phyloP scores from a whole-genome alignment of 805 yeast species.

The Kodamaea laetipori region DNA sequence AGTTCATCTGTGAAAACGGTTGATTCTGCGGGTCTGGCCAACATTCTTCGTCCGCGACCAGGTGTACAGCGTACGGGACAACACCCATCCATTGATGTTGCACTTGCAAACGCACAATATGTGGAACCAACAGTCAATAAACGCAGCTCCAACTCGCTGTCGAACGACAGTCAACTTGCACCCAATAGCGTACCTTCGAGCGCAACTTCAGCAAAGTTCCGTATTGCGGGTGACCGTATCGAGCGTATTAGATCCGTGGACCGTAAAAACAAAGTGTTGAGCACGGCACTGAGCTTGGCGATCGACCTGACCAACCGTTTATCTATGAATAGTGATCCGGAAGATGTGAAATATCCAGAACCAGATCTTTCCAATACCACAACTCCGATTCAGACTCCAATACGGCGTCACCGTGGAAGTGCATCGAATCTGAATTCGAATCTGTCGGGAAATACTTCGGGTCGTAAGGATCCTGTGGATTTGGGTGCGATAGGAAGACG shows the following conservation, averaged over 20 bases:
- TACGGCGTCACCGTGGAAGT: conserved; percentile 4
- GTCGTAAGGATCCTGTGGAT: conserved; percentile 2
- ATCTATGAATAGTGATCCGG: conserved; percentile 16
- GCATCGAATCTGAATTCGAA: conserved; percentile 6
- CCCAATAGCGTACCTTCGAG: conserved; percentile 13
- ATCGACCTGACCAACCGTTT: conserved; percentile 18
- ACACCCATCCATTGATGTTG: conserved; percentile 16
- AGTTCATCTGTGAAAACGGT: conserved; percentile 3
- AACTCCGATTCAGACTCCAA: conserved; percentile 16
- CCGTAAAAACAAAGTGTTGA: conserved; percentile 18
- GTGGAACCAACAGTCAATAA: conserved; percentile 10
- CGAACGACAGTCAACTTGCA: conserved; percentile 9
- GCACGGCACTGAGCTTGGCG: conserved; percentile 22
- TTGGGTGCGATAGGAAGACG: conserved; percentile 6
- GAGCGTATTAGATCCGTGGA: conserved; percentile 15
- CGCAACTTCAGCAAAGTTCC: conserved; percentile 15
- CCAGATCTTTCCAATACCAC: conserved; percentile 20
- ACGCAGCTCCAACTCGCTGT: conserved; percentile 11
- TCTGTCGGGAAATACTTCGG: conserved; percentile 6
- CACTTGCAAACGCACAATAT: conserved; percentile 11
- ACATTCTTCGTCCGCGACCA: conserved; percentile 4
- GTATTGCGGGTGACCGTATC: conserved; percentile 15
- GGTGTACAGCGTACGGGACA: conserved; percentile 1
- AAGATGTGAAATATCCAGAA: conserved; percentile 25
- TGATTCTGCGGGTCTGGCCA: conserved; percentile 8